Evolutionary conservation across 768 basidiomycete genomes (phyloP).

Genomic region (Tulasnella sp.): DNA sequence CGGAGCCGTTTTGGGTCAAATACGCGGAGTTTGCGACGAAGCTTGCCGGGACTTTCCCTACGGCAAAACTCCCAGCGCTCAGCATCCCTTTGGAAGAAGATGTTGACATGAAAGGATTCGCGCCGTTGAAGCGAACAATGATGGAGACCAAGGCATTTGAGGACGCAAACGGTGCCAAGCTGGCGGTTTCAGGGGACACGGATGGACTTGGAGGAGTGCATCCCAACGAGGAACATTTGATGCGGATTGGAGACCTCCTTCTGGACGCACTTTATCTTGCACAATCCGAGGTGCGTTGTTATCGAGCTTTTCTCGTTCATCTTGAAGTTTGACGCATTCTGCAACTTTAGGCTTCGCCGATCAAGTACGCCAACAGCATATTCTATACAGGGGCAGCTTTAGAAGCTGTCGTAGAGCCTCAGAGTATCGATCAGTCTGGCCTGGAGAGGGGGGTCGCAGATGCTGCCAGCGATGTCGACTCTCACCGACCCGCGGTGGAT

Average conservation of each 20-base stretch:
- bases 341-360: constrained; percentile 5
- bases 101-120: constrained; percentile 82
- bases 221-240: constrained; percentile 94
- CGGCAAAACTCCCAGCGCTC: constrained; percentile 59
- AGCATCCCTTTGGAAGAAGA: constrained; percentile 83
- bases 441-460: not conserved
- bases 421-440: not conserved
- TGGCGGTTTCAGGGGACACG: constrained; percentile 1
- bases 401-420: not conserved
- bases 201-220: constrained; percentile 53
- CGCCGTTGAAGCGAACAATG: constrained; percentile 73
- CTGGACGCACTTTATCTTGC: constrained; percentile 67
- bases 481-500: constrained; percentile 21
- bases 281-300: constrained; percentile 55
- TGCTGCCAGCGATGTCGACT: constrained; percentile 17
- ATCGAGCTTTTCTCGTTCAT: not conserved
- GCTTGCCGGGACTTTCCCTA: constrained; percentile 70
- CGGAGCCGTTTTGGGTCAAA: constrained; percentile 68
- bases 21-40: constrained; percentile 68
- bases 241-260: constrained; percentile 87
- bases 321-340: not conserved
- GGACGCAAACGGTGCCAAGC: constrained; percentile 39
- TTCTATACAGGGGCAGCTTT: not conserved
- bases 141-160: constrained; percentile 43
- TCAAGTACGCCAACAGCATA: constrained; percentile 17